phyloP scores from a whole-genome alignment of 768 basidiomycete genomes.

The Tricholoma matsutake region DNA sequence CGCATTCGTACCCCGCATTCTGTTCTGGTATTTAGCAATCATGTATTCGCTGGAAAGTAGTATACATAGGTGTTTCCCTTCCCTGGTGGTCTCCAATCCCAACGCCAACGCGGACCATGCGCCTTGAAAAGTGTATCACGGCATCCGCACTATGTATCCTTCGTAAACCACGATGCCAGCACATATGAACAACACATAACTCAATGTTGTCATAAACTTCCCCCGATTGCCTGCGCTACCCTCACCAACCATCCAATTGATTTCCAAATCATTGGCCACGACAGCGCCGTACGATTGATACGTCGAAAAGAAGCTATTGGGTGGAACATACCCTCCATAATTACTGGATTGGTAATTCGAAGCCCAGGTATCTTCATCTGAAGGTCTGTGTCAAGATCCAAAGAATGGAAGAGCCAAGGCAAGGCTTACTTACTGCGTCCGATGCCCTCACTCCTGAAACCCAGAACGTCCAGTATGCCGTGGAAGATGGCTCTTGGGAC shows the following conservation, averaged over 20 bases:
- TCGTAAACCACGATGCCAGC: not conserved
- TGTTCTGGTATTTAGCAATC: too few relatives aligned
- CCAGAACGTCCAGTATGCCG: not conserved
- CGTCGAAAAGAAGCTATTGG: not conserved
- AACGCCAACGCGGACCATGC: not conserved
- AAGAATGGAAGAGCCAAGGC: not conserved
- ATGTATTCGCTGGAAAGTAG: not conserved
- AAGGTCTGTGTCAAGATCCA: not conserved
- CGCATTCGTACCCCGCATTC: too few relatives aligned
- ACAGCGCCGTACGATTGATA: slow-evolving; percentile 2
- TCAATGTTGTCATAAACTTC: not conserved
- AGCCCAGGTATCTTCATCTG: not conserved
- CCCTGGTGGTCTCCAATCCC: not conserved
- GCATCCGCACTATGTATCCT: not conserved
- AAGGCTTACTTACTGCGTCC: not conserved
- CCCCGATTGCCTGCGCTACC: not conserved
- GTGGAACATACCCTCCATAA: slow-evolving; percentile 1
- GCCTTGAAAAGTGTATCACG: not conserved
- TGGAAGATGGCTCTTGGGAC: not conserved
- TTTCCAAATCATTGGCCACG: not conserved
- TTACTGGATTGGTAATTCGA: slow-evolving; percentile 3
- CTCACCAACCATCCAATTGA: not conserved
- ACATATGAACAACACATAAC: not conserved
- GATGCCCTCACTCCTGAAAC: not conserved
- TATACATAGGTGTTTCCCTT: not conserved